Conservation (phyloP, 2,329 filamentous ascomycete genomes). For the Pyrenophora tritici-repentis region DNA sequence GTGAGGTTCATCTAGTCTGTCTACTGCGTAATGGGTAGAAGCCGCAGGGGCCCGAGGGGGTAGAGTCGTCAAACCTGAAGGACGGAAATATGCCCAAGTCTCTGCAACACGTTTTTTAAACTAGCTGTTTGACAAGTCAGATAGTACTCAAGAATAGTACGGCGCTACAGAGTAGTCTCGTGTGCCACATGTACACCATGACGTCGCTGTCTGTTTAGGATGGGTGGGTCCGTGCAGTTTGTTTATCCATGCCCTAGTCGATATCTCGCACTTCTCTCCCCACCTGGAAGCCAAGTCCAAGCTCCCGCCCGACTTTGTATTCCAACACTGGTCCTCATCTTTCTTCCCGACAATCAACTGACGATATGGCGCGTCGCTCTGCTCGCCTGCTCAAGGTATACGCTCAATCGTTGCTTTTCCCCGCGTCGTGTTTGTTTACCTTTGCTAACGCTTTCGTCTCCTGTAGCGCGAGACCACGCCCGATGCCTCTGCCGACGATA, state of each 20-base stretch:
- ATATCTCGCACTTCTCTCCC: slow-evolving; percentile 20
- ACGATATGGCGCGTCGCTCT: slow-evolving; percentile 45
- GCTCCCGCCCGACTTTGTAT: slow-evolving; percentile 19
- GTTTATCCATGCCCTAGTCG: slow-evolving; percentile 25
- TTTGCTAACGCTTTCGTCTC: slow-evolving; percentile 24
- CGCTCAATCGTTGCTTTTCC: not conserved
- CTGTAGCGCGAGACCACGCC: slow-evolving; percentile 35
- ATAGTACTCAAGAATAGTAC: not conserved
- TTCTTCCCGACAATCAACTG: slow-evolving; percentile 11
- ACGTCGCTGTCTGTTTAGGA: slow-evolving; percentile 14
- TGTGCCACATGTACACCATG: slow-evolving; percentile 7
- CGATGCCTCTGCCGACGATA: slow-evolving; percentile 23
- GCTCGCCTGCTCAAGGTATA: slow-evolving; percentile 46
- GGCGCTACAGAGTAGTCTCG: not conserved
- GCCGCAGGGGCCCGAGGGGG: too few species aligned
- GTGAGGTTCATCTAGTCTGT: too few species aligned
- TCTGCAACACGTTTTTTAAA: not conserved
- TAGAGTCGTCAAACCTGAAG: too few species aligned
- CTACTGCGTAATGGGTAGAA: too few species aligned
- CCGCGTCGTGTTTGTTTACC: slow-evolving; percentile 34
- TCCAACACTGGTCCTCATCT: slow-evolving; percentile 2
- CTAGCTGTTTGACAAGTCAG: too few species aligned
- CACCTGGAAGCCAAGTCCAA: slow-evolving; percentile 34
- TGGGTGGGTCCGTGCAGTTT: slow-evolving; percentile 20
- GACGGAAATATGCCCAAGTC: too few species aligned